A percentile compares a stretch with the other conserved stretches of the same genome.
Evolutionary conservation across 148 eudicot genomes (phyloP).

Genomic region (Gaultheria prostrata): DNA sequence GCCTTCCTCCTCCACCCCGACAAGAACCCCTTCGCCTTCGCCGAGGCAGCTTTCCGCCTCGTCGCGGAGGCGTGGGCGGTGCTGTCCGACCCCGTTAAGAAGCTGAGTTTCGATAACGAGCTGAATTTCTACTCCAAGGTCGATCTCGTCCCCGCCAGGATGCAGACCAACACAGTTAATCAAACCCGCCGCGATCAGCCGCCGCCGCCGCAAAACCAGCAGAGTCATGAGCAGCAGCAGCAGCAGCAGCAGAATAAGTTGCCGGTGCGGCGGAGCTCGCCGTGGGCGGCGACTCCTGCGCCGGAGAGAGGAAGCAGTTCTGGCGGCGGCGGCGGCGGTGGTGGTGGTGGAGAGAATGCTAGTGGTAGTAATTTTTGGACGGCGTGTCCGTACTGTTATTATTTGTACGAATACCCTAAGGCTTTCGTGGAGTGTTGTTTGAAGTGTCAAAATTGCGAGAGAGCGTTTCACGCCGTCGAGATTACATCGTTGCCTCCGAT

Average conservation of each 20-base stretch:
- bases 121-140: slow-evolving; percentile 41
- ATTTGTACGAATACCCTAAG: slow-evolving; percentile 63
- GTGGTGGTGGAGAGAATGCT: background rate
- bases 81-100: slow-evolving; percentile 11
- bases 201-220: too few relatives aligned
- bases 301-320: slow-evolving; percentile 23
- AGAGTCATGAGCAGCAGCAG: background rate
- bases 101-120: slow-evolving; percentile 42
- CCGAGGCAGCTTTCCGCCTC: slow-evolving; percentile 14
- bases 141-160: slow-evolving; percentile 31
- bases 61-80: slow-evolving; percentile 20
- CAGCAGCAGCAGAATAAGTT: slow-evolving; percentile 32
- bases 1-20: slow-evolving; percentile 23
- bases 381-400: slow-evolving; percentile 83
- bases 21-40: background rate
- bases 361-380: slow-evolving; percentile 60
- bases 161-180: too few relatives aligned
- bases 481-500: slow-evolving; percentile 59
- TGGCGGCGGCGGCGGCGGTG: slow-evolving; percentile 2
- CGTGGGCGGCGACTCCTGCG: slow-evolving; percentile 20
- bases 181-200: too few relatives aligned
- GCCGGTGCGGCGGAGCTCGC: slow-evolving; percentile 51
- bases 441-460: slow-evolving; percentile 67
- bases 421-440: slow-evolving; percentile 59
- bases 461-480: slow-evolving; percentile 62